Evolutionary conservation across 345 rosid species (phyloP), one percentile per base, ranked within the genome.

Genomic region (Aegle marmelos): DNA sequence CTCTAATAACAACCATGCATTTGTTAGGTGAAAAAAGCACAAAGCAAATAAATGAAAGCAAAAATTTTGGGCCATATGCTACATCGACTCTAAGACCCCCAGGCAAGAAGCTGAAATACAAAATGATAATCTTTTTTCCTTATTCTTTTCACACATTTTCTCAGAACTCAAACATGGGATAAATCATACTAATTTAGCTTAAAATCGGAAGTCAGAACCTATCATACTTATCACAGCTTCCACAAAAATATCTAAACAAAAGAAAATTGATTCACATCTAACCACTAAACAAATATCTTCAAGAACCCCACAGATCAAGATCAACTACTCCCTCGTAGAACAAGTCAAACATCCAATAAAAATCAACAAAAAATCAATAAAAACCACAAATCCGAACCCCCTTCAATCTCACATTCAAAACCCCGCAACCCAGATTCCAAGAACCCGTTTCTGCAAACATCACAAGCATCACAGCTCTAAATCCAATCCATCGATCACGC

Each of bases 251-350:
- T 24, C 28, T 11, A n/a, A 45, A 7, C 39, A 66, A 5, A 28
- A n/a, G 16, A 45, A 45, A 13, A 13, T 45, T 45, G 50, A 45
- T 45, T 6, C 56, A 50, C 17, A 70, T 67, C 73, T 24, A 50
- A 72, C 39, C 68, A 24, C 30, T 67, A 9, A 77, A 59, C 45
- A 73, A 48, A 41, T 14, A 66, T 30, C 41, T 31, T n/a, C 33
- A 53, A 27, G 36, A 67, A 36, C 10, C 41, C 50, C 53, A 33
- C 50, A 70, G 79, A 83, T 79, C 87, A 37, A 80, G 81, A 83
- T 73, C 63, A 78, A 67, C 27, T 36, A 66, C 63, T 53, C 22
- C 37, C 34, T 2, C 22, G 59, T 17, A 63, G 53, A 53, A 72
- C 28, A 22, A 25, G n/a, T 24, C 36, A 70, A 73, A 70, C 72